These are phyloP conservation scores for Ogataea chonburiensis DNA, from an alignment of 805 yeast species.

Conservation along the genomic window DNA sequence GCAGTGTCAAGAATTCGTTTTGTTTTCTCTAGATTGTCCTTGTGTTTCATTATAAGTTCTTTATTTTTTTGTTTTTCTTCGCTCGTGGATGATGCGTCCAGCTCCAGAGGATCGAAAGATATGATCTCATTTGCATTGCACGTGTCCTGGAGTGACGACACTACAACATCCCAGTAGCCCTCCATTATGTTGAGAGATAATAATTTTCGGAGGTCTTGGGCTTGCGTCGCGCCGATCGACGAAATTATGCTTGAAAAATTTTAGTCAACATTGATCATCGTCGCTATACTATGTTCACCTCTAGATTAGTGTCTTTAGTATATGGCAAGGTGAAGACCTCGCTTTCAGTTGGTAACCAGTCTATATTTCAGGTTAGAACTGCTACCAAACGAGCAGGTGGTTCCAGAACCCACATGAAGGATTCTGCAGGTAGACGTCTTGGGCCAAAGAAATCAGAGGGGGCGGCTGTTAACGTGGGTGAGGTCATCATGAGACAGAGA, in stretches of 20 bases:
- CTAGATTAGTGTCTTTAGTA: conserved; percentile 8
- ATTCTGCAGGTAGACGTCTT: conserved; percentile 90
- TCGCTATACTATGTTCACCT: conserved; percentile 6
- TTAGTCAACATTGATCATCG: conserved; percentile 5
- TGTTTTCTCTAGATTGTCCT: conserved; percentile 56
- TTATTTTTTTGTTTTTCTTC: conserved; percentile 28
- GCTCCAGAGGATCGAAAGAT: conserved; percentile 44
- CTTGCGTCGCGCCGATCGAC: conserved; percentile 12
- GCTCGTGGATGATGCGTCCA: conserved; percentile 33
- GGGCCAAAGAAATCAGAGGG: conserved; percentile 91
- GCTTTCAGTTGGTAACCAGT: conserved; percentile 12
- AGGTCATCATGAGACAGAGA: conserved; percentile 88
- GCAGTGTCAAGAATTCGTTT: conserved; percentile 42
- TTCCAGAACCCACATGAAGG: conserved; percentile 89
- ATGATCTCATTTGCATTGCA: conserved; percentile 59
- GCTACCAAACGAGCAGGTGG: conserved; percentile 96
- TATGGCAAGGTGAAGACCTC: conserved; percentile 16
- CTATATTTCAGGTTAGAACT: conserved; percentile 57
- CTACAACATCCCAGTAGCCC: conserved; percentile 67
- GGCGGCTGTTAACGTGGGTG: conserved; percentile 71
- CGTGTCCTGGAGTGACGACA: conserved; percentile 66
- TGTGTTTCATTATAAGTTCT: conserved; percentile 49
- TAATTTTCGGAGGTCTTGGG: too few relatives aligned
- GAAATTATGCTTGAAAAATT: conserved; percentile 8
- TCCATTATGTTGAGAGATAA: conserved; percentile 38